Evolutionary conservation across 345 rosid genomes (phyloP).

Genomic region (Ailanthus altissimus): DNA sequence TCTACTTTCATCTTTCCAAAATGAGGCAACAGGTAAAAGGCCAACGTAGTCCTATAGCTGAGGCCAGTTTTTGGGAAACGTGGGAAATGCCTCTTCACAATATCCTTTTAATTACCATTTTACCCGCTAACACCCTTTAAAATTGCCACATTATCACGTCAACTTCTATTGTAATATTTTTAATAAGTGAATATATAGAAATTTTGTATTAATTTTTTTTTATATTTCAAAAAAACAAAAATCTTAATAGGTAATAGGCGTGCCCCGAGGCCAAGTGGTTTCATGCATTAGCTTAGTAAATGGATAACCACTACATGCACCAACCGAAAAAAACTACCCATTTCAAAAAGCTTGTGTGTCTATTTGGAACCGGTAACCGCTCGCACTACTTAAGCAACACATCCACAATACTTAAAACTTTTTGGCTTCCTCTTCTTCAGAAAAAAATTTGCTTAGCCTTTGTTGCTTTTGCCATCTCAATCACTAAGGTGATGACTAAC

Average conservation of each 20-base stretch:
- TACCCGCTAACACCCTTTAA: conserved; percentile 3
- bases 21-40: background rate
- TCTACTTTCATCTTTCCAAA: background rate
- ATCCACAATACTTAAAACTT: conserved; percentile 22
- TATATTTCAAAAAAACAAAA: background rate
- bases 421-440: conserved; percentile 21
- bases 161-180: too few relatives aligned
- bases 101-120: too few relatives aligned
- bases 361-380: conserved; percentile 29
- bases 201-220: background rate
- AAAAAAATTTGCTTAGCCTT: background rate
- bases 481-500: conserved; percentile 22
- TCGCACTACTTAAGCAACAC: conserved; percentile 37
- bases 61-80: background rate
- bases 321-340: conserved; percentile 42
- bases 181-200: too few relatives aligned
- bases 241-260: background rate
- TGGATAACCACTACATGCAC: conserved; percentile 27
- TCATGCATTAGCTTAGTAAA: background rate
- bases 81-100: conserved; percentile 3
- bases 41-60: background rate
- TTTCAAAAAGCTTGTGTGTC: conserved; percentile 20
- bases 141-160: background rate
- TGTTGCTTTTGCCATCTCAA: conserved; percentile 7
- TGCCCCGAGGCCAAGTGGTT: background rate